Percentiles rank a stretch among this genome's conserved stretches.
These are phyloP conservation scores for Penicillium aurantiogriseum DNA, from an alignment of 2,329 filamentous ascomycete genomes.

Conservation along the genomic window DNA sequence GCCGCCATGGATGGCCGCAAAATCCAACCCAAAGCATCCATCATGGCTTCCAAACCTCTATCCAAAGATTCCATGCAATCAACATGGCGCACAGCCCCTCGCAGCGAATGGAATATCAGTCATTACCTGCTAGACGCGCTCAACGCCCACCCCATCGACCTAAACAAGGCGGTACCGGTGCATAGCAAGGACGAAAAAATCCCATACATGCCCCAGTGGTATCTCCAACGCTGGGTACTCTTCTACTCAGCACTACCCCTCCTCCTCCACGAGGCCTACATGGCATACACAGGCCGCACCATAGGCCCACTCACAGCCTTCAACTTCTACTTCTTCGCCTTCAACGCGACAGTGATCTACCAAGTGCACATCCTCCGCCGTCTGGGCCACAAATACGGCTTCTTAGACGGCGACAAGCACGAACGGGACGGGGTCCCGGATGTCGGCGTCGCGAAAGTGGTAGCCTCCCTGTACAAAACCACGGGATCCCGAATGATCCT, in stretches of 20 bases:
- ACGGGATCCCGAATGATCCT: conserved; percentile 36
- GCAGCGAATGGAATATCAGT: conserved; percentile 26
- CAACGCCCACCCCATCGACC: conserved; percentile 27
- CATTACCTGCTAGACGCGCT: conserved; percentile 28
- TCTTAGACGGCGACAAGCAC: conserved; percentile 26
- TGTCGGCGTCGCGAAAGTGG: conserved; percentile 36
- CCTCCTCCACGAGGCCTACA: conserved; percentile 39
- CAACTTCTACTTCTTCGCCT: conserved; percentile 40
- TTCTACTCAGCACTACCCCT: conserved; percentile 42
- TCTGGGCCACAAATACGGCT: conserved; percentile 22
- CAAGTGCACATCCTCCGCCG: conserved; percentile 28
- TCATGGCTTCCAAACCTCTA: conserved; percentile 23
- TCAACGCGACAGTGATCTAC: conserved; percentile 44
- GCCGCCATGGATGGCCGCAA: not conserved
- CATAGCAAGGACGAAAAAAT: conserved; percentile 45
- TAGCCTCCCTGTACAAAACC: conserved; percentile 35
- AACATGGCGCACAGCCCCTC: conserved; percentile 29
- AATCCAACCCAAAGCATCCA: not conserved
- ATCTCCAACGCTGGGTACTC: conserved; percentile 43
- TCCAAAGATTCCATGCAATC: conserved; percentile 35
- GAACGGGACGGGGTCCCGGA: conserved; percentile 44
- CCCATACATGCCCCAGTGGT: conserved; percentile 39
- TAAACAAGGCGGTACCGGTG: conserved; percentile 34
- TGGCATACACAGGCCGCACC: conserved; percentile 30
- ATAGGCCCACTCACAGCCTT: conserved; percentile 35